These are phyloP conservation scores for Phaeodactylum tricornutum DNA, from an alignment of 108 stramenopile species.

Conservation along the genomic window DNA sequence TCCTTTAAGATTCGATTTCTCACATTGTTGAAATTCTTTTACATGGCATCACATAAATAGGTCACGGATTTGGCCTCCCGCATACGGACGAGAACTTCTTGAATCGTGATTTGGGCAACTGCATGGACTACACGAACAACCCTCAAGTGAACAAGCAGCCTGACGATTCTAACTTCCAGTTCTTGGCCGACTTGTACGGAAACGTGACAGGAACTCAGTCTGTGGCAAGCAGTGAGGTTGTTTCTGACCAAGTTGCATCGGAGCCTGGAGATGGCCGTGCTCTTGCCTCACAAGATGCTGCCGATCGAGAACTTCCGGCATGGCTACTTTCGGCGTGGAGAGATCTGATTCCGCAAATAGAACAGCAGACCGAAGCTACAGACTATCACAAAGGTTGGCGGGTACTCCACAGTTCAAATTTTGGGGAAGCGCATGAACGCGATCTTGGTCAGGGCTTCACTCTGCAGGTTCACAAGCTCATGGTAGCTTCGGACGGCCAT, in stretches of 20 bases:
- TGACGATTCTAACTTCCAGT: conserved; percentile 45
- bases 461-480: conserved; percentile 23
- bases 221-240: background rate
- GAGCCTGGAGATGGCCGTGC: background rate
- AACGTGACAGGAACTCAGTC: conserved; percentile 18
- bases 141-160: conserved; percentile 55
- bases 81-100: conserved; percentile 76
- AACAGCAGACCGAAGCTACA: background rate
- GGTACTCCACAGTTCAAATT: conserved; percentile 12
- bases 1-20: background rate
- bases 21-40: background rate
- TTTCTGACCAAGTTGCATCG: background rate
- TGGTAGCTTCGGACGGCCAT: background rate
- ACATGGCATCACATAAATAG: conserved; percentile 6
- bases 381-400: conserved; percentile 23
- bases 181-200: conserved; percentile 59
- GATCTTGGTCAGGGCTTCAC: conserved; percentile 24
- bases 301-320: background rate
- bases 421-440: conserved; percentile 31
- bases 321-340: background rate
- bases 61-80: conserved; percentile 68
- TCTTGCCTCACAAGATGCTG: background rate
- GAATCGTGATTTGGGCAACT: conserved; percentile 71
- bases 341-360: background rate
- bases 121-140: conserved; percentile 61